Base-by-base conservation (phyloP, 2,329 filamentous ascomycete species). In the Trichophyton mentagrophytes region DNA sequence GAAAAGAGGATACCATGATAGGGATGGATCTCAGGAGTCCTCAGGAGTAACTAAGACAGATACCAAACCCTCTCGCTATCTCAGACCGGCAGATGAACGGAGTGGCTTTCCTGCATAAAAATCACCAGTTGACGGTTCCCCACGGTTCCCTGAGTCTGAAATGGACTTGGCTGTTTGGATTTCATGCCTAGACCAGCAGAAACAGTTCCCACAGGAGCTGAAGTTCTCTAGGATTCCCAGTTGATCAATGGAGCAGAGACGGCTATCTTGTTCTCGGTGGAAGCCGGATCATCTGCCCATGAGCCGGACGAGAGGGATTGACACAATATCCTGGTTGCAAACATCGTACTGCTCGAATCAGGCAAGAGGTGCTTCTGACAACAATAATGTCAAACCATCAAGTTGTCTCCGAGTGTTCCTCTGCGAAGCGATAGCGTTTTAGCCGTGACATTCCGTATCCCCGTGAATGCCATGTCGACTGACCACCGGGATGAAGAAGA, bases 381-480 rank as follows among this genome's bases (percentile, higher is more conserved):
- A 71, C 7, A 81, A 83, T 63, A 78, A 84, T 63, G 78, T 83
- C 66, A 81, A 82, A 61, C 56, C 83, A 81, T 61, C 68, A 83
- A 38, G 33, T 3, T 38, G 33, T 38, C 33, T 38, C 33, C 11
- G 2, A 38, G 33, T 77, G 81, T 56, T 80, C 80, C 0, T 68
- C 72, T 2, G 79, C 76, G 15, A 73, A 76, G 1, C 64, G 84
- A n/a, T 69, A 65, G 66, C 68, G 70, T 59, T 53, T 60, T 30
- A 62, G 63, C 53, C 63, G 67, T 22, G 67, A 88, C 0, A 89
- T 92, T 33, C 88, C 88, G 0, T 84, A 91, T 59, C 80, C 89
- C 0, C 76, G 89, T 33, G 89, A 89, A 0, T 92, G 91, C 67
- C 79, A 92, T 0, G 88, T 93, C 66, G 80, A 89, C 66, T 88